A percentile compares a stretch with the other conserved stretches of the same genome.
Conservation (phyloP, 2,329 filamentous ascomycete species). For the Aspergillus novofumigatus region DNA sequence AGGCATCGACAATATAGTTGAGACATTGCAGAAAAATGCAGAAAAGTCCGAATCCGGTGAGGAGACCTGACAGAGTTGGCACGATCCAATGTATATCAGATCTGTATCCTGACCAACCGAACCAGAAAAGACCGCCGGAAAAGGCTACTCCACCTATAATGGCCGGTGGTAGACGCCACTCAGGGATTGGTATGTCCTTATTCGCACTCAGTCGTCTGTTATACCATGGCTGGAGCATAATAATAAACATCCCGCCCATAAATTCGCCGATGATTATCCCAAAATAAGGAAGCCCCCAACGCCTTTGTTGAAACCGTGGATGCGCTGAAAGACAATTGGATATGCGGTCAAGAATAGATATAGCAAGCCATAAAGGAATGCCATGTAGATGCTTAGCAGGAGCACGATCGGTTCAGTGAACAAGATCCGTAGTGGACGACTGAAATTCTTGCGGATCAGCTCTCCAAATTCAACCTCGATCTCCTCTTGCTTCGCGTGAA, state of each 20-base stretch:
- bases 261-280: constrained; percentile 74
- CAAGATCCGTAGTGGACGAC: constrained; percentile 35
- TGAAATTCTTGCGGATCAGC: constrained; percentile 44
- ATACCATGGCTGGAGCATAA: constrained; percentile 63
- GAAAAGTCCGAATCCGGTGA: constrained; percentile 55
- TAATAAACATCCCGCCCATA: constrained; percentile 61
- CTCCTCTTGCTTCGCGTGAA: constrained; percentile 50
- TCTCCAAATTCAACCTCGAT: constrained; percentile 46
- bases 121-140: constrained; percentile 68
- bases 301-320: constrained; percentile 66
- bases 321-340: constrained; percentile 34
- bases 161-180: constrained; percentile 53
- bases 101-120: constrained; percentile 65
- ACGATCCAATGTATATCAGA: constrained; percentile 38
- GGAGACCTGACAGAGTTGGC: constrained; percentile 42
- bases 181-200: constrained; percentile 53
- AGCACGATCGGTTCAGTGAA: constrained; percentile 36
- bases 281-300: constrained; percentile 74
- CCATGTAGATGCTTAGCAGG: constrained; percentile 30
- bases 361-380: constrained; percentile 25
- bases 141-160: constrained; percentile 51
- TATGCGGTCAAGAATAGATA: constrained; percentile 33
- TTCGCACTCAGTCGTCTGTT: constrained; percentile 65
- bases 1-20: constrained; percentile 58
- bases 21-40: constrained; percentile 54